Percentiles rank a stretch among this genome's conserved stretches.
Conservation (phyloP, 83 land plant genomes). For the Diphasiastrum complanatum region DNA sequence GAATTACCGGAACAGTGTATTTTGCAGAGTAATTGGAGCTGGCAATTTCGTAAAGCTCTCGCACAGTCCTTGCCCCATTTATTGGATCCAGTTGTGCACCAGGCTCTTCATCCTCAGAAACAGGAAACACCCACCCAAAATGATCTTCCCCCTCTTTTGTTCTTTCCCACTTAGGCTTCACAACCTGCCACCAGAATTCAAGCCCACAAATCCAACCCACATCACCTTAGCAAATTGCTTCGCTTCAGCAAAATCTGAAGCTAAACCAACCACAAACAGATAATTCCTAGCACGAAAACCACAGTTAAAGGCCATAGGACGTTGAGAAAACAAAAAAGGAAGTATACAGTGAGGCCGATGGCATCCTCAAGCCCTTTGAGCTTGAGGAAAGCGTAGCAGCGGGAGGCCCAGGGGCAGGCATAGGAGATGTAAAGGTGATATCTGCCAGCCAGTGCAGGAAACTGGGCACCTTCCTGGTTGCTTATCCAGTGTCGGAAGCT, state of each 20-base stretch:
- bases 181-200: constrained; percentile 1
- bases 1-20: constrained; percentile 58
- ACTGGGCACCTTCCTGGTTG: constrained; percentile 38
- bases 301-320: not conserved
- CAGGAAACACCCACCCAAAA: constrained; percentile 76
- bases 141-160: constrained; percentile 76
- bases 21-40: constrained; percentile 57
- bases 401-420: constrained; percentile 91
- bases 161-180: constrained; percentile 63
- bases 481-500: constrained; percentile 57
- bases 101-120: constrained; percentile 46
- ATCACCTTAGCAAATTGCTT: not conserved
- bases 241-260: not conserved
- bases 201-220: not conserved
- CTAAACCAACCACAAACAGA: not conserved
- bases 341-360: constrained; percentile 54
- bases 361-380: constrained; percentile 75
- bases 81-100: constrained; percentile 61
- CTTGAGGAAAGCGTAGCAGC: constrained; percentile 64
- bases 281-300: not conserved
- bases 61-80: constrained; percentile 52
- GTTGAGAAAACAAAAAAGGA: too few species aligned
- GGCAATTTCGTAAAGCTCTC: constrained; percentile 74
- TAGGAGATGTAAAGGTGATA: constrained; percentile 79
- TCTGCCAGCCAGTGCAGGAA: constrained; percentile 58